phyloP scores from a whole-genome alignment of 805 yeast genomes.

The Tetrapisispora namnaoensis region DNA sequence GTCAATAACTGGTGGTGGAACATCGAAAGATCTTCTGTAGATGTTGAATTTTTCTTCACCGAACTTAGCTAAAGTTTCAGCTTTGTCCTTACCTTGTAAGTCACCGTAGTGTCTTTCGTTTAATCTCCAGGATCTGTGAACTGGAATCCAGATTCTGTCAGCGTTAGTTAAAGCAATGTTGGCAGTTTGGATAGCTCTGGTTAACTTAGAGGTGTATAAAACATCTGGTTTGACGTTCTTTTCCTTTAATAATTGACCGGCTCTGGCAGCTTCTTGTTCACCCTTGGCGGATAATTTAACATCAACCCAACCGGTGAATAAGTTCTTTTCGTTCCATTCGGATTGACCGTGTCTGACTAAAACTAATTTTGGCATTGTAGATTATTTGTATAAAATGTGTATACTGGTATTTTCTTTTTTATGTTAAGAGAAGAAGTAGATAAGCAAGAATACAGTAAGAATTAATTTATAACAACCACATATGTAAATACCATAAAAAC shows the following conservation, averaged over 20 bases:
- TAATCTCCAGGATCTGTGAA: conserved; percentile 92
- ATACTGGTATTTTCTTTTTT: conserved; percentile 3
- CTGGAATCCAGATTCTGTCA: conserved; percentile 85
- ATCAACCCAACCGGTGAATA: conserved; percentile 99
- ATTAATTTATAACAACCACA: too few species aligned
- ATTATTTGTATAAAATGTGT: conserved; percentile 1
- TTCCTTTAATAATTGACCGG: conserved; percentile 86
- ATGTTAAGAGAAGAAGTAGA: not conserved
- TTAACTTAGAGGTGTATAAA: conserved; percentile 79
- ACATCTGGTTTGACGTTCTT: conserved; percentile 78
- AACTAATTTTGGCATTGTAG: conserved; percentile 55
- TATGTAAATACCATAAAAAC: too few species aligned
- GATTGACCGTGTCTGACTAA: conserved; percentile 98
- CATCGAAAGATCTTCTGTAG: conserved; percentile 95
- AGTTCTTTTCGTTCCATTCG: conserved; percentile 97
- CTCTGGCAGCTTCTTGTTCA: conserved; percentile 82
- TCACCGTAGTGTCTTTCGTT: conserved; percentile 99
- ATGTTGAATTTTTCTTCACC: conserved; percentile 91
- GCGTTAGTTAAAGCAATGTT: conserved; percentile 85
- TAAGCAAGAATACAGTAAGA: too few species aligned
- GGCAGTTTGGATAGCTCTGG: conserved; percentile 96
- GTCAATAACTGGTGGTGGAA: conserved; percentile 88
- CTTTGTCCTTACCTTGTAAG: conserved; percentile 96
- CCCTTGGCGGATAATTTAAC: conserved; percentile 78
- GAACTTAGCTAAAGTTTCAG: conserved; percentile 75